These are phyloP conservation scores for Mycena olivaceomarginata DNA, from an alignment of 768 basidiomycete genomes.

Conservation along the genomic window DNA sequence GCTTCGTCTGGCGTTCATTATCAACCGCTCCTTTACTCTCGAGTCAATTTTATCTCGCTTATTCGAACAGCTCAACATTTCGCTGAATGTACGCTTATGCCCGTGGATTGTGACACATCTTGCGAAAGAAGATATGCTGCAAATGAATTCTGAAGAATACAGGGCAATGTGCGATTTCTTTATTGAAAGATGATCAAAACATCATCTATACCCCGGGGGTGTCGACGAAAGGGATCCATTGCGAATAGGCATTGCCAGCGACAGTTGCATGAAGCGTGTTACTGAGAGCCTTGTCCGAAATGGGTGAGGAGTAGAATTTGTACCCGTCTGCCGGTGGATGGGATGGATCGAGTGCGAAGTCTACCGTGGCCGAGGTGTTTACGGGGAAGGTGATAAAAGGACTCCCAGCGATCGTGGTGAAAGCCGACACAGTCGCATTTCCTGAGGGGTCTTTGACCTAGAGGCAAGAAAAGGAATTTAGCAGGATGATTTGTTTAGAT, in stretches of 20 bases:
- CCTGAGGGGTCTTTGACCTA: background rate
- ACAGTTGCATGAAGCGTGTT: conserved; percentile 9
- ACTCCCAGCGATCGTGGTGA: background rate
- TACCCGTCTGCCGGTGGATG: conserved; percentile 6
- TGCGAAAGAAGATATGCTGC: too few species aligned
- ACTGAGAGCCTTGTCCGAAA: background rate
- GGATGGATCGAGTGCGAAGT: background rate
- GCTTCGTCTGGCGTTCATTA: too few species aligned
- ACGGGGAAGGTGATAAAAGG: background rate
- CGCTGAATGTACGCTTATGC: too few species aligned
- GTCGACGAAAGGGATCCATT: background rate
- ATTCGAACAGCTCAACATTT: too few species aligned
- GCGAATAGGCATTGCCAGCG: background rate
- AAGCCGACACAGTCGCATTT: background rate
- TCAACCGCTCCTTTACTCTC: too few species aligned
- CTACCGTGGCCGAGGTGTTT: background rate
- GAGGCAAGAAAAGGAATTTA: background rate
- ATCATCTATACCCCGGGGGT: background rate
- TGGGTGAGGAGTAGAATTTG: background rate
- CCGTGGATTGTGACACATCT: too few species aligned
- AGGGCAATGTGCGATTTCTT: too few species aligned
- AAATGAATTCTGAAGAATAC: too few species aligned
- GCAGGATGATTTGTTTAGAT: background rate
- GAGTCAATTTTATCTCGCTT: too few species aligned
- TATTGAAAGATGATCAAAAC: too few species aligned